phyloP scores from a whole-genome alignment of 495 filamentous ascomycete genomes.

The Copromyces sp. region DNA sequence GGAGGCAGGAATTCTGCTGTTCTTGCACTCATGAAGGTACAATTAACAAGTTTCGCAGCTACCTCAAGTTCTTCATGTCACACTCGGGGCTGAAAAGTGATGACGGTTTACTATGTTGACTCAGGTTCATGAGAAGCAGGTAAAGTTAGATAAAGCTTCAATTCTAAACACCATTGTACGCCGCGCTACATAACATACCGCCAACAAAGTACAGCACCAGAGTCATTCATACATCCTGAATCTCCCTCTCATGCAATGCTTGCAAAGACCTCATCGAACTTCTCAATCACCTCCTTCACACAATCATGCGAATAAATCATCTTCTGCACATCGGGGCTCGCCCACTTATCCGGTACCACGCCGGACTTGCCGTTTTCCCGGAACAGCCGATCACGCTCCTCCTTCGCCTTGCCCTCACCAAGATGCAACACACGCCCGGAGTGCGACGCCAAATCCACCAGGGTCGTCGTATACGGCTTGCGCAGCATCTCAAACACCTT shows the following conservation, averaged over 20 bases:
- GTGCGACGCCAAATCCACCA: conserved; percentile 62
- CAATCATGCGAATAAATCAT: conserved; percentile 68
- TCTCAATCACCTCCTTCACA: conserved; percentile 47
- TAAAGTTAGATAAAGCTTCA: neutral
- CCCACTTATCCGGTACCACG: conserved; percentile 69
- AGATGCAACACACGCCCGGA: conserved; percentile 60
- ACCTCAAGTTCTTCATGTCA: neutral
- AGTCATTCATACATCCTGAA: neutral
- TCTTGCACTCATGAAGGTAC: neutral
- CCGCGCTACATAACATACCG: neutral
- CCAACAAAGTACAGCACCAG: neutral
- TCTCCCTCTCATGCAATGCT: conserved; percentile 11
- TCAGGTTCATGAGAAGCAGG: neutral
- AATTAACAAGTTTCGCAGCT: neutral
- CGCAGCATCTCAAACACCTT: conserved; percentile 62
- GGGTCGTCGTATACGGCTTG: conserved; percentile 56
- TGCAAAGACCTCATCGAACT: conserved; percentile 50
- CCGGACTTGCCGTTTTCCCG: conserved; percentile 47
- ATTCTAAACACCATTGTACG: neutral
- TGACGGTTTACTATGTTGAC: neutral
- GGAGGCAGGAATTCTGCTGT: neutral
- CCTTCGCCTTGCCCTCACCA: conserved; percentile 63
- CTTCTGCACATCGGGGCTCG: conserved; percentile 61
- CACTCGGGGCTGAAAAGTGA: neutral
- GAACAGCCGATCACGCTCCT: conserved; percentile 65